These are phyloP conservation scores for Rosa multiflora DNA, from an alignment of 306 rosid species.

Conservation along the genomic window DNA sequence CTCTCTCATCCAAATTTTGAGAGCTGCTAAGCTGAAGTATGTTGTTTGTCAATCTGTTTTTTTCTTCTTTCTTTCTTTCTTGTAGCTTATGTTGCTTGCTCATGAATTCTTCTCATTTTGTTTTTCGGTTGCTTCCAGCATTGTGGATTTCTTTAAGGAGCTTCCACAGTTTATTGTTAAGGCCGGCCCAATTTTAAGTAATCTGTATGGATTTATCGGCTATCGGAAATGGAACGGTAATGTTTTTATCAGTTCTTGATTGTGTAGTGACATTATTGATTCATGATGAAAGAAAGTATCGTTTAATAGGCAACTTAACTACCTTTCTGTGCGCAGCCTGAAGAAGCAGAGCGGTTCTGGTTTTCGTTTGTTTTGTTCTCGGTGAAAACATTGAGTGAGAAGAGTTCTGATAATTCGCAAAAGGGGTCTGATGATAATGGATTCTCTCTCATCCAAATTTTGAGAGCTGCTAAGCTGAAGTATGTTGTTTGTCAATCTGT, in stretches of 20 bases:
- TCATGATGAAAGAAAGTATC: not conserved
- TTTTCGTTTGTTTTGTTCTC: slow-evolving; percentile 74
- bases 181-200: slow-evolving; percentile 73
- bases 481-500: slow-evolving; percentile 35
- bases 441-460: slow-evolving; percentile 66
- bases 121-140: slow-evolving; percentile 44
- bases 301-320: not conserved
- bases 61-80: not conserved
- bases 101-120: slow-evolving; percentile 24
- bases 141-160: slow-evolving; percentile 87
- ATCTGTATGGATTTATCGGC: slow-evolving; percentile 62
- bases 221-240: slow-evolving; percentile 74
- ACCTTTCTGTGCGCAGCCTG: slow-evolving; percentile 51
- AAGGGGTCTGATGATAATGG: slow-evolving; percentile 43
- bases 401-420: slow-evolving; percentile 33
- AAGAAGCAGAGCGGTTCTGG: slow-evolving; percentile 88
- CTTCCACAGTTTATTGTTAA: slow-evolving; percentile 91
- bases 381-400: slow-evolving; percentile 57
- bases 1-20: slow-evolving; percentile 74
- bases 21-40: slow-evolving; percentile 81
- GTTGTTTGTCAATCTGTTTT: slow-evolving; percentile 23
- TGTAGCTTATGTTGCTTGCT: slow-evolving; percentile 20
- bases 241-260: not conserved
- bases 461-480: slow-evolving; percentile 86
- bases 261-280: not conserved